phyloP scores from a whole-genome alignment of 148 eudicot genomes.

The Nyssa sinensis region DNA sequence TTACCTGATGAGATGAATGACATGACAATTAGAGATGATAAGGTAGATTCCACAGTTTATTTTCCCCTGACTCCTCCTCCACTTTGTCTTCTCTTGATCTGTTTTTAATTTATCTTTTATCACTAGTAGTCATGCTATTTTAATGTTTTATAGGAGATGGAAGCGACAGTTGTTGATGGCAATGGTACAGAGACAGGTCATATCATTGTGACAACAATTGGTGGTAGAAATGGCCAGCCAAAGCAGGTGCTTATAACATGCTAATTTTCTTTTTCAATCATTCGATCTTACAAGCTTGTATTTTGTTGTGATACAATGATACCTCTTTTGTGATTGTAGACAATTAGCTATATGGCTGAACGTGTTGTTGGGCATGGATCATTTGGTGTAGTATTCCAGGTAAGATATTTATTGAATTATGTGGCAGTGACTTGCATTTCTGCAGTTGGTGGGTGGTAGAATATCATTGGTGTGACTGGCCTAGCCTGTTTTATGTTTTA shows the following conservation, averaged over 20 bases:
- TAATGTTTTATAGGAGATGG: conserved; percentile 57
- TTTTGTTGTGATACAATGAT: neutral
- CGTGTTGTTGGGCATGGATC: conserved; percentile 85
- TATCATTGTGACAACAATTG: conserved; percentile 81
- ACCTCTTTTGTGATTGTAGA: conserved; percentile 31
- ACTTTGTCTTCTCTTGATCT: neutral
- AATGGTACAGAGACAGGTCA: conserved; percentile 84
- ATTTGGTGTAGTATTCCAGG: conserved; percentile 91
- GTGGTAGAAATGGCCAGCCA: conserved; percentile 74
- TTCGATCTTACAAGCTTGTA: neutral
- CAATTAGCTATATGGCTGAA: conserved; percentile 94
- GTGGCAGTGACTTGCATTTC: too few species aligned
- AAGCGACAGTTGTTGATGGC: conserved; percentile 66
- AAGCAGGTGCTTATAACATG: conserved; percentile 54
- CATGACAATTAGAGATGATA: too few species aligned
- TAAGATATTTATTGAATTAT: conserved; percentile 15
- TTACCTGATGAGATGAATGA: too few species aligned
- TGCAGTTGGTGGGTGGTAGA: neutral
- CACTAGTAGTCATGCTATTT: neutral
- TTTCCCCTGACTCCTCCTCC: neutral
- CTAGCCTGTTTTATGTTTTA: too few species aligned
- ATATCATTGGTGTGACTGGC: too few species aligned
- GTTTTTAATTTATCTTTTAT: too few species aligned
- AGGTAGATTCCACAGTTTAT: too few species aligned
- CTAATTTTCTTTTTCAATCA: neutral